phyloP scores from a whole-genome alignment of 2,329 filamentous ascomycete genomes.

The Xylariaceae sp. region DNA sequence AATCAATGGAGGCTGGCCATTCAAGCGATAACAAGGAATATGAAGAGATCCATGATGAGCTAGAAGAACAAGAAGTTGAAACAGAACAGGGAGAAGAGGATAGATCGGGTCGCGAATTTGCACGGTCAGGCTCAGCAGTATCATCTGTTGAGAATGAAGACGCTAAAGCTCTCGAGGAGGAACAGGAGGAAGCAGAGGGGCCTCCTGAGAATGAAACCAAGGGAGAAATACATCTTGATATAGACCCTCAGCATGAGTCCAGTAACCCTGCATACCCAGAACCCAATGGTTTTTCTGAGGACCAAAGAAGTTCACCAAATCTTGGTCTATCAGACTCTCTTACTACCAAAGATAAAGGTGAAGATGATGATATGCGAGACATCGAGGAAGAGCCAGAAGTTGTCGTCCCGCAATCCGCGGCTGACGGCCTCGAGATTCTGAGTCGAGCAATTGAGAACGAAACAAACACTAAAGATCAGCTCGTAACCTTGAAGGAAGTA shows the following conservation, averaged over 20 bases:
- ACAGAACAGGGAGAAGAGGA: background rate
- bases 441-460: conserved; percentile 30
- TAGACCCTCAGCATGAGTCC: background rate
- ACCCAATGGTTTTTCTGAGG: background rate
- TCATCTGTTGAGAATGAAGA: background rate
- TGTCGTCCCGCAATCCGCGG: conserved; percentile 24
- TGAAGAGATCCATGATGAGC: conserved; percentile 12
- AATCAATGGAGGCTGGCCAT: conserved; percentile 4
- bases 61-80: conserved; percentile 11
- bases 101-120: background rate
- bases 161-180: background rate
- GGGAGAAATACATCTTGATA: background rate
- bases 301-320: background rate
- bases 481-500: background rate
- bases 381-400: background rate
- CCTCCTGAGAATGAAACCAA: conserved; percentile 1
- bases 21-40: conserved; percentile 16
- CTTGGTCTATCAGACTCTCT: background rate
- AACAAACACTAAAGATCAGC: conserved; percentile 11
- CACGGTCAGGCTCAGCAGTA: background rate
- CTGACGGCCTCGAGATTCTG: conserved; percentile 35
- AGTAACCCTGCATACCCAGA: background rate
- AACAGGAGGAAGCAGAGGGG: background rate
- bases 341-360: conserved; percentile 27
- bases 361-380: conserved; percentile 13